Percentiles rank a stretch among this genome's conserved stretches.
Conservation (phyloP, 352 stramenopile species). For the Saprolegnia diclina region DNA sequence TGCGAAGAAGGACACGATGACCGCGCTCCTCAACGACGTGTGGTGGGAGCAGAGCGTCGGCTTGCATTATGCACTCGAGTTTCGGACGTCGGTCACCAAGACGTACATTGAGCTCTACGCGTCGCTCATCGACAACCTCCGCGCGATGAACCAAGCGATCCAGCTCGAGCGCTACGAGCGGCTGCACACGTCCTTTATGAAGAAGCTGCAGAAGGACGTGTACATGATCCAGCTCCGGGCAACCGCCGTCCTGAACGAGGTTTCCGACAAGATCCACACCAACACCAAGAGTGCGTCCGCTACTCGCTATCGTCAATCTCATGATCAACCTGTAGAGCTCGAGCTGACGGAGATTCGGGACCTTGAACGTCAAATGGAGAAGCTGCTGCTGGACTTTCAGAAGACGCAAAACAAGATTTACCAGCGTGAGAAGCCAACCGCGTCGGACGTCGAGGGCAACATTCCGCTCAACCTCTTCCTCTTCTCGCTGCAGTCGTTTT, state of each 20-base stretch:
- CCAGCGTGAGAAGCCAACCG: conserved; percentile 42
- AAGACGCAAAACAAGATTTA: conserved; percentile 52
- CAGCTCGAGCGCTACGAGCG: conserved; percentile 73
- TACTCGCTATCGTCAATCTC: too few relatives aligned
- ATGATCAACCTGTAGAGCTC: conserved; percentile 37
- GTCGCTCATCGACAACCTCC: conserved; percentile 58
- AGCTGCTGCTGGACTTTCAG: conserved; percentile 56
- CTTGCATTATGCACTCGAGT: conserved; percentile 58
- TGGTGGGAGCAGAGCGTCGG: conserved; percentile 80
- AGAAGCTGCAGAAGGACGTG: conserved; percentile 70
- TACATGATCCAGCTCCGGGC: conserved; percentile 71
- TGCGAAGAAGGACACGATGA: conserved; percentile 51
- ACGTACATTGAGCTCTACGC: conserved; percentile 62
- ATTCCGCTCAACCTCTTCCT: conserved; percentile 76
- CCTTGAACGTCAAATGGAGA: conserved; percentile 64
- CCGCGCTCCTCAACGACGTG: conserved; percentile 50
- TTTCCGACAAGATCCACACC: conserved; percentile 52
- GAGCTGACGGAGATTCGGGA: conserved; percentile 42
- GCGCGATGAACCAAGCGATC: conserved; percentile 70
- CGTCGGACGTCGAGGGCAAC: conserved; percentile 71
- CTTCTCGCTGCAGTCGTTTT: conserved; percentile 81
- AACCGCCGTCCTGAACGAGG: conserved; percentile 60
- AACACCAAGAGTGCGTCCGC: conserved; percentile 37
- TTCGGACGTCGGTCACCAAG: conserved; percentile 65
- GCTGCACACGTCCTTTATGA: conserved; percentile 74